Evolutionary conservation across 75 land plant species (phyloP), one percentile per base, ranked within the genome.

Genomic region (Sequoiadendron giganteum): DNA sequence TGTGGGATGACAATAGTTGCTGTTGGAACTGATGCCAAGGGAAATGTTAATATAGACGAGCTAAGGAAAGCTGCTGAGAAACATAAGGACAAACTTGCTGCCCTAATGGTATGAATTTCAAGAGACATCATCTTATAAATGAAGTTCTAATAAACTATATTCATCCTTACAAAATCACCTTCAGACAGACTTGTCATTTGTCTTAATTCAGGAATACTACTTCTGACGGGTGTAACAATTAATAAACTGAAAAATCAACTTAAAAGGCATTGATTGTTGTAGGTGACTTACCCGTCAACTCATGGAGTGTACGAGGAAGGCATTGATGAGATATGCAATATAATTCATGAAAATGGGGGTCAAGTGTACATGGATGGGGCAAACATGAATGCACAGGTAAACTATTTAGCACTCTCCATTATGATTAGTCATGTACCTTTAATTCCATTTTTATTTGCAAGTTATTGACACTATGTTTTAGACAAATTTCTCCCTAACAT

Each of bases 271-370:
- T 86, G 30, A 40, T 48, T 18, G 89, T 11, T 85, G 49, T 90
- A 98, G 99, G 97, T 98, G 38, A 98, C 99, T 19, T 98, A 98
- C 88, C 99, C 99, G 79, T 98, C 99, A 56, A 98, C 99, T 32
- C 99, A 98, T 91, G 99, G 99, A 88, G 99, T 98, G 4, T 98
- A 98, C 90, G 99, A 98, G 90, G 99, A 98, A 89, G 99, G 99
- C 10, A 95, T 98, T 88, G 97, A 98, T 92, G 99, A 97, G 86
- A 98, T 98, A 43, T 98, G 99, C 91, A 95, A 91, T 82, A 97
- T 98, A 36, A 98, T 98, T 82, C 99, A 98, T 90, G 93, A 95
- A 80, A 93, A 97, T 85, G 86, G 86, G 18, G 58, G 58, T 15
- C 86, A 85, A 85, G 86, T 85, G 10, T 85, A 85, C 54, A 43